These are phyloP conservation scores for Cyclocybe aegerita DNA, from an alignment of 768 basidiomycete genomes.

Conservation along the genomic window DNA sequence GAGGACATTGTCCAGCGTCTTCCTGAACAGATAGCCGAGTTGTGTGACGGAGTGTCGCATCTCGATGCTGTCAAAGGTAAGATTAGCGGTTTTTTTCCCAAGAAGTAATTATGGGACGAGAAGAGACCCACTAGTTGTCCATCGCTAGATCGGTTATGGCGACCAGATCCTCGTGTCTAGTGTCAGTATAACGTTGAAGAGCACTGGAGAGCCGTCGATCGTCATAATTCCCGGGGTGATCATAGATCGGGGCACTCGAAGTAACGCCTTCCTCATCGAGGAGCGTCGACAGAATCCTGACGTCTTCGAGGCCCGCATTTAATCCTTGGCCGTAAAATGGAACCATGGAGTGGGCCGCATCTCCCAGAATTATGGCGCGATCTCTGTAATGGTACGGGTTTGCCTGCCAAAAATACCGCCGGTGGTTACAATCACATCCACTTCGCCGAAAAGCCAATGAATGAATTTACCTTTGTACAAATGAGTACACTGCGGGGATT, in stretches of 20 bases:
- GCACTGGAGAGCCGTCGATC: slow-evolving; percentile 65
- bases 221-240: slow-evolving; percentile 28
- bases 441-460: slow-evolving; percentile 16
- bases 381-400: slow-evolving; percentile 91
- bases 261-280: slow-evolving; percentile 71
- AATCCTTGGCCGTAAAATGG: slow-evolving; percentile 97
- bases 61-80: slow-evolving; percentile 62
- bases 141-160: slow-evolving; percentile 93
- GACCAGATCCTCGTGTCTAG: slow-evolving; percentile 82
- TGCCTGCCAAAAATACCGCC: slow-evolving; percentile 46
- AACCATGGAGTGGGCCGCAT: slow-evolving; percentile 98
- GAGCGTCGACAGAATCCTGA: slow-evolving; percentile 79
- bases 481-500: slow-evolving; percentile 91
- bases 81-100: slow-evolving; percentile 16
- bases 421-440: slow-evolving; percentile 22
- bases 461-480: slow-evolving; percentile 77
- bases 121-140: slow-evolving; percentile 87
- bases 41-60: slow-evolving; percentile 94
- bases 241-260: slow-evolving; percentile 36
- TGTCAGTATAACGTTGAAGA: slow-evolving; percentile 76
- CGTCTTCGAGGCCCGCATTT: slow-evolving; percentile 97
- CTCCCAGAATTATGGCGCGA: slow-evolving; percentile 85
- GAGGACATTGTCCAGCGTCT: slow-evolving; percentile 75
- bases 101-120: slow-evolving; percentile 8
- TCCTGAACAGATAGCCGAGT: slow-evolving; percentile 73